Base-by-base conservation (phyloP, 2,329 filamentous ascomycete genomes). In the Periconia sp. region DNA sequence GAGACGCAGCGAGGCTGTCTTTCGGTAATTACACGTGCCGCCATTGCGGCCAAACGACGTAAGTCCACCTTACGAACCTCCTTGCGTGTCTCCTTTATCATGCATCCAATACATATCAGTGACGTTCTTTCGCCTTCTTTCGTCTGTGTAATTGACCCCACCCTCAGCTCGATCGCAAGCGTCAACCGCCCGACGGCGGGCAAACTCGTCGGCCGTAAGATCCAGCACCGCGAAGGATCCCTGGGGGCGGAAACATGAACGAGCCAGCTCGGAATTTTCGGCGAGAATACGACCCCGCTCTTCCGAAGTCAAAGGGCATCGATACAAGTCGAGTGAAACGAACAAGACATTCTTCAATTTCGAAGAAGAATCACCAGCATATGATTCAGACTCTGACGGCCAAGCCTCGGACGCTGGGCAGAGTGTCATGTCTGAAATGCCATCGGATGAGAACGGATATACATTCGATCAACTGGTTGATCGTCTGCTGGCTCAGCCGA, bases 401-500 rank as follows among this genome's bases (percentile, higher is more conserved):
- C 84, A 86, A 9, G 81, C 85, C 38, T 74, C 87, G 19, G 85
- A 87, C 59, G 79, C 85, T 34, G 80, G 77, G 13, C 62, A 58
- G 35, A 68, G 61, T 41, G 56, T 66, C 43, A 57, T 61, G 36
- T 65, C 63, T 13, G 61, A 69, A 28, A 51, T 63, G 39, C 65
- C 73, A 2, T 69, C 72, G 26, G 86, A 88, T 45, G 85, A 90
- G 39, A 79, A 72, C 43, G 76, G 81, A 15, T 79, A 82, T 46
- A 75, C 73, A 0, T 78, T 78, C 39, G 74, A 78, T 36, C 73
- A 77, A 45, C 68, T 79, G 4, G 89, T 97, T 15, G 90, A 96
- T 69, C 86, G 91, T n/a, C 79, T 99, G 28, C 78, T 97, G 17
- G 81, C 86, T 1, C 82, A 89, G 49, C 88, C 89, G 24, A 86